Conservation (phyloP, 176 grass and related monocot species). For the Juncus inflexus region DNA sequence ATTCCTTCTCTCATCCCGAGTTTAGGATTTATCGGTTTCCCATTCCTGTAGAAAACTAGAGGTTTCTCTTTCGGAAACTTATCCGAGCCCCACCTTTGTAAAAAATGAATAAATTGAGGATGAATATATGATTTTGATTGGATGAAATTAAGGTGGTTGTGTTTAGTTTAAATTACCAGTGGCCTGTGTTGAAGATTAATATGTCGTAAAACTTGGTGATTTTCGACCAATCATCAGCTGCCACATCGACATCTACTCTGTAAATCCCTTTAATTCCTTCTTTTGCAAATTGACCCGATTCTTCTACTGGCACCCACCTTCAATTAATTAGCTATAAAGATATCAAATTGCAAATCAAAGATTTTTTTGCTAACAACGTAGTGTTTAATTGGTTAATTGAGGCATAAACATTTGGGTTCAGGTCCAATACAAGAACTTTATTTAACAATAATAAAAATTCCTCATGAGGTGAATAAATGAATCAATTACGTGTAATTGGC, state of each 20-base stretch:
- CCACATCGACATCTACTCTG: conserved; percentile 71
- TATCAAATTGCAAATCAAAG: neutral
- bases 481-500: conserved; percentile 58
- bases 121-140: neutral
- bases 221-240: conserved; percentile 65
- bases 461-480: no score
- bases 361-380: no score
- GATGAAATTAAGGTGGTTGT: neutral
- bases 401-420: no score
- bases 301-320: conserved; percentile 88
- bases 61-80: conserved; percentile 86
- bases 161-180: conserved; percentile 54
- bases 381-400: no score
- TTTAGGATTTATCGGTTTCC: conserved; percentile 68
- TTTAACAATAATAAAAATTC: no score
- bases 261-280: conserved; percentile 55
- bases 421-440: neutral
- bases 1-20: conserved; percentile 57
- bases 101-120: conserved; percentile 12
- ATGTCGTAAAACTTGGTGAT: conserved; percentile 81
- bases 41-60: conserved; percentile 73
- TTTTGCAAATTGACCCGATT: conserved; percentile 31
- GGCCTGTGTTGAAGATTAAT: conserved; percentile 93
- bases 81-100: conserved; percentile 76
- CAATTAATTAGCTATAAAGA: conserved; percentile 52